Evolutionary conservation across 208 protist species (phyloP).

Genomic region (Leishmania arabica): DNA sequence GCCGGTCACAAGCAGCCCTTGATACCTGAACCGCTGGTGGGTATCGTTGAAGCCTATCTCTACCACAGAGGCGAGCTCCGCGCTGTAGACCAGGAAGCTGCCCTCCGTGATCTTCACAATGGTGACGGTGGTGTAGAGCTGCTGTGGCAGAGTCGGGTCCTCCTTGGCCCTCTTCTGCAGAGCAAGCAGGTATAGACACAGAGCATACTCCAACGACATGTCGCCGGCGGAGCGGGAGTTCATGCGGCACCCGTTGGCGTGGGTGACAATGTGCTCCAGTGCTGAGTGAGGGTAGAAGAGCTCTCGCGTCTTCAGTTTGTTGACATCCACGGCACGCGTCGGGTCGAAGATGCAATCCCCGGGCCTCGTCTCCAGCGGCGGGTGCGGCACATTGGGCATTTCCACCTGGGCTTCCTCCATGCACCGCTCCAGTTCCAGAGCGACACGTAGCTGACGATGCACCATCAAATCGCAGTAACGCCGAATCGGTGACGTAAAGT

Average conservation of each 20-base stretch:
- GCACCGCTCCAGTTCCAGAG: constrained; percentile 74
- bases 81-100: constrained; percentile 39
- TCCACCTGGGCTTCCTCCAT: constrained; percentile 37
- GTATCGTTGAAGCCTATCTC: constrained; percentile 52
- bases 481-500: constrained; percentile 96
- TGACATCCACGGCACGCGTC: constrained; percentile 34
- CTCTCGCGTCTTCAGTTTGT: constrained; percentile 34
- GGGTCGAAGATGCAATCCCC: constrained; percentile 28
- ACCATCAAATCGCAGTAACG: constrained; percentile 93
- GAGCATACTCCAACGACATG: constrained; percentile 62
- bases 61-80: constrained; percentile 55
- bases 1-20: constrained; percentile 10
- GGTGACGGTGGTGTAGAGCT: constrained; percentile 20
- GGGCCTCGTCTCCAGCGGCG: constrained; percentile 15
- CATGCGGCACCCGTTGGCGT: constrained; percentile 60
- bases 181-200: constrained; percentile 80
- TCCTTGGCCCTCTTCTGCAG: constrained; percentile 32
- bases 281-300: constrained; percentile 56
- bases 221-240: constrained; percentile 55
- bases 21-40: constrained; percentile 41
- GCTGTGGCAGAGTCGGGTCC: constrained; percentile 23
- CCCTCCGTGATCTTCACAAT: constrained; percentile 31
- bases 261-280: constrained; percentile 57
- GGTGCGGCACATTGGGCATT: constrained; percentile 21
- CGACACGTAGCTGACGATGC: constrained; percentile 86